Evolutionary conservation across 2,329 filamentous ascomycete species (phyloP).

Genomic region (Endoconidiophora laricicola): DNA sequence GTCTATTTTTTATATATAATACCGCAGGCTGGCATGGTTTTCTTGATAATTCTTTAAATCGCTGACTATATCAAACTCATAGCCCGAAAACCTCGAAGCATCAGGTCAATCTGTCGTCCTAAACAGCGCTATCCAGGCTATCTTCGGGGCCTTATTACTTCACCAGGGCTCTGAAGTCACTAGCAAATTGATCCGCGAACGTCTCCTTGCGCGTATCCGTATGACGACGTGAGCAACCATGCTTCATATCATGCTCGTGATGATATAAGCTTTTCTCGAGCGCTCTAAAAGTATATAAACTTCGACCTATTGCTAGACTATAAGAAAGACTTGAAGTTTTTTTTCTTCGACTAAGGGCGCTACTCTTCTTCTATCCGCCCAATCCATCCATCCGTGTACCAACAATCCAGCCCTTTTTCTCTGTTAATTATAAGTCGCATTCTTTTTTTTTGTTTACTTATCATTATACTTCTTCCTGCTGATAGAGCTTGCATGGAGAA

Average conservation of each 20-base stretch:
- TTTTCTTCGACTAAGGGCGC: too few relatives aligned
- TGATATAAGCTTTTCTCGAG: too few relatives aligned
- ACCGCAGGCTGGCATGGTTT: constrained; percentile 2
- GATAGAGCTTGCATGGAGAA: neutral
- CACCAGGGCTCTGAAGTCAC: constrained; percentile 71
- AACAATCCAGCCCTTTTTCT: neutral
- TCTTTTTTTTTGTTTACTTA: neutral
- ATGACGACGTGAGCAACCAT: neutral
- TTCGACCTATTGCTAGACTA: too few relatives aligned
- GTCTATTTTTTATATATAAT: neutral
- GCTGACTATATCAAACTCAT: constrained; percentile 10
- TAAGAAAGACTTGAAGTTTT: too few relatives aligned
- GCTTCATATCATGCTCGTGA: too few relatives aligned
- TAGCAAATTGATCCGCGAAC: constrained; percentile 56
- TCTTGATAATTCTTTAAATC: neutral
- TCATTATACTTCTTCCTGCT: neutral
- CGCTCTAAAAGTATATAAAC: too few relatives aligned
- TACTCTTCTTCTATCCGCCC: too few relatives aligned
- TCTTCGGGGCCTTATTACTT: constrained; percentile 77
- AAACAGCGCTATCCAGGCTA: constrained; percentile 62
- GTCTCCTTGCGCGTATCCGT: constrained; percentile 37
- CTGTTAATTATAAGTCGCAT: too few relatives aligned
- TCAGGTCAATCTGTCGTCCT: constrained; percentile 66
- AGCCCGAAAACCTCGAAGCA: constrained; percentile 48
- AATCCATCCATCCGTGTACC: neutral